Conservation (phyloP, 2,329 filamentous ascomycete genomes). For the Ophiobolus disseminans region DNA sequence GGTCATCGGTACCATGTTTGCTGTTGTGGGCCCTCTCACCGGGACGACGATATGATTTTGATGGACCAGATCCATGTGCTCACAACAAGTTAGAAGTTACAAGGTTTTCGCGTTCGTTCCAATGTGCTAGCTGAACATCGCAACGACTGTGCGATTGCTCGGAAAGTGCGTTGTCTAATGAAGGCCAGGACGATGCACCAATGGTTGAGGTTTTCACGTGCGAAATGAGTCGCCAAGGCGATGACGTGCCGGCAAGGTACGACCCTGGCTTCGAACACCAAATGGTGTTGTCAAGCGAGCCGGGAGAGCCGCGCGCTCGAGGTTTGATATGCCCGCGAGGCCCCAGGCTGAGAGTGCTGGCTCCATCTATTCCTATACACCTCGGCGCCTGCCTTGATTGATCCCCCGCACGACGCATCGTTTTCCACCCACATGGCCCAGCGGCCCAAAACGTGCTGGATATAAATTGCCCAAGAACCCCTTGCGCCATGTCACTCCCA, state of each 20-base stretch:
- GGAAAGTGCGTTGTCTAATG: no score
- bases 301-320: conserved; percentile 24
- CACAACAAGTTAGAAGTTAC: no score
- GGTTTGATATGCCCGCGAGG: conserved; percentile 17
- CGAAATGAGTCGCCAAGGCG: conserved; percentile 6
- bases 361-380: conserved; percentile 14
- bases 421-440: conserved; percentile 18
- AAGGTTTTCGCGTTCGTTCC: no score
- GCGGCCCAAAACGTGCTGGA: conserved; percentile 17
- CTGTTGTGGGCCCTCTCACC: no score
- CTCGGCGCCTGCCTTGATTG: conserved; percentile 17
- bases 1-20: no score
- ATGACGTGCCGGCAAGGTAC: conserved; percentile 14
- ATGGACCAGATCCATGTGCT: no score
- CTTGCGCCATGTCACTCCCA: conserved; percentile 45
- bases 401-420: conserved; percentile 19
- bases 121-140: no score
- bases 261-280: conserved; percentile 10
- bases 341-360: conserved; percentile 14
- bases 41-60: no score
- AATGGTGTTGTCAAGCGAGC: conserved; percentile 24
- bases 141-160: no score
- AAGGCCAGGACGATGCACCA: no score
- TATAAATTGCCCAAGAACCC: conserved; percentile 34
- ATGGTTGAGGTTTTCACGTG: conserved; percentile 23